phyloP scores from a whole-genome alignment of 495 filamentous ascomycete species.

The Talaromyces wortmannii region DNA sequence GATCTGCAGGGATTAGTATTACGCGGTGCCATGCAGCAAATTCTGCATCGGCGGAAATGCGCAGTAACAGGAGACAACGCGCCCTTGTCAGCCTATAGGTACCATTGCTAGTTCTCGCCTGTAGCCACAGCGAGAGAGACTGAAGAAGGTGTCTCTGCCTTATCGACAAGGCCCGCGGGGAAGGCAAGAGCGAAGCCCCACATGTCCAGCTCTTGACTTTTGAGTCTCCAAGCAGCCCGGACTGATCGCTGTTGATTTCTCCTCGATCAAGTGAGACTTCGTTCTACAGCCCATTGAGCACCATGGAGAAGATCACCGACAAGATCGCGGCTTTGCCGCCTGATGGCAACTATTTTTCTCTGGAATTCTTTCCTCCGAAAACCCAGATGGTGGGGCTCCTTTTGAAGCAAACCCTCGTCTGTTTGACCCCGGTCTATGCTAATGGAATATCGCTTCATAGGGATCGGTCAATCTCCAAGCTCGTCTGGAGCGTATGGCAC shows the following conservation, averaged over 20 bases:
- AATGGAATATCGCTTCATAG: constrained; percentile 26
- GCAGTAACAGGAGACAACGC: no score
- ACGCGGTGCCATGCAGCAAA: no score
- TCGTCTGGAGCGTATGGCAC: constrained; percentile 91
- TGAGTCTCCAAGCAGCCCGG: neutral
- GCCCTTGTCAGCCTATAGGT: no score
- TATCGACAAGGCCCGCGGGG: neutral
- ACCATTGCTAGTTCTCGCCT: no score
- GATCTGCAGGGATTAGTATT: no score
- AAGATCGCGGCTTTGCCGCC: constrained; percentile 89
- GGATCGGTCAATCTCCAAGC: constrained; percentile 87
- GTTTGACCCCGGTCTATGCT: constrained; percentile 5
- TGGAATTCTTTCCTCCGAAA: constrained; percentile 99
- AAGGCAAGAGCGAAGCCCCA: neutral
- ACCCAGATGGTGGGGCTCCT: constrained; percentile 66
- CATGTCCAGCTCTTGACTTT: neutral
- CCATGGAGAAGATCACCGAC: constrained; percentile 90
- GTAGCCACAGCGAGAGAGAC: no score
- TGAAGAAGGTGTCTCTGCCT: neutral
- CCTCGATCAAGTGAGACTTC: neutral
- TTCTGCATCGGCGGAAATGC: no score
- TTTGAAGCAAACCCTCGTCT: constrained; percentile 9
- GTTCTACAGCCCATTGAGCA: neutral
- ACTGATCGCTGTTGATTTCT: neutral
- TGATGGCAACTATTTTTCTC: constrained; percentile 80